Conservation (phyloP, 1,284 basidiomycete genomes). For the Rhodotorula sp. region DNA sequence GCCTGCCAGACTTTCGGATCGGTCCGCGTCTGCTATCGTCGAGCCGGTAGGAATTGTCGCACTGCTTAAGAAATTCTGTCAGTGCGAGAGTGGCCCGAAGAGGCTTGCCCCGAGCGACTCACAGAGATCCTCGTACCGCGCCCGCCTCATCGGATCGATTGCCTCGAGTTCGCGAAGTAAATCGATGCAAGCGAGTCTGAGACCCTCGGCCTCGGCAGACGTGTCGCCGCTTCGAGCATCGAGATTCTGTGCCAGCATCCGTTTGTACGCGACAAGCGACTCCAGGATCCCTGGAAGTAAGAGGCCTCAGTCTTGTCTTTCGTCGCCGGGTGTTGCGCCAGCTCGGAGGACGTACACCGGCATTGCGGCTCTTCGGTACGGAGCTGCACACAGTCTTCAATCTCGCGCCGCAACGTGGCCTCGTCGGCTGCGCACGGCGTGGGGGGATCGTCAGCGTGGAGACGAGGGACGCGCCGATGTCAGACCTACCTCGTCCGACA, state of each 20-base stretch:
- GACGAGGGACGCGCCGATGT: not conserved
- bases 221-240: not conserved
- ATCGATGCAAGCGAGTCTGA: constrained; percentile 57
- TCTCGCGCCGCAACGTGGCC: constrained; percentile 67
- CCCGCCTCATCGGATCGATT: constrained; percentile 61
- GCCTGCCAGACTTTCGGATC: too few species aligned
- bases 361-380: constrained; percentile 85
- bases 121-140: constrained; percentile 63
- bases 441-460: not conserved
- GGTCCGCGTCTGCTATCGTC: too few species aligned
- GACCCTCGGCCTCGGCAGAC: constrained; percentile 46
- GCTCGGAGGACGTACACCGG: constrained; percentile 65
- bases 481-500: constrained; percentile 50
- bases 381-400: constrained; percentile 77
- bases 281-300: constrained; percentile 78
- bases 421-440: constrained; percentile 57
- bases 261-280: constrained; percentile 56
- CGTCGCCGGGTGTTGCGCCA: not conserved
- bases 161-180: constrained; percentile 58
- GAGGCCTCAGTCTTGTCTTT: not conserved
- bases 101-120: not conserved
- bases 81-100: too few species aligned
- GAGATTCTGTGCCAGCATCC: constrained; percentile 22
- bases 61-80: too few species aligned
- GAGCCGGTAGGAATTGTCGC: too few species aligned